phyloP scores from a whole-genome alignment of 257 asterid species.

The Solanum habrochaites region DNA sequence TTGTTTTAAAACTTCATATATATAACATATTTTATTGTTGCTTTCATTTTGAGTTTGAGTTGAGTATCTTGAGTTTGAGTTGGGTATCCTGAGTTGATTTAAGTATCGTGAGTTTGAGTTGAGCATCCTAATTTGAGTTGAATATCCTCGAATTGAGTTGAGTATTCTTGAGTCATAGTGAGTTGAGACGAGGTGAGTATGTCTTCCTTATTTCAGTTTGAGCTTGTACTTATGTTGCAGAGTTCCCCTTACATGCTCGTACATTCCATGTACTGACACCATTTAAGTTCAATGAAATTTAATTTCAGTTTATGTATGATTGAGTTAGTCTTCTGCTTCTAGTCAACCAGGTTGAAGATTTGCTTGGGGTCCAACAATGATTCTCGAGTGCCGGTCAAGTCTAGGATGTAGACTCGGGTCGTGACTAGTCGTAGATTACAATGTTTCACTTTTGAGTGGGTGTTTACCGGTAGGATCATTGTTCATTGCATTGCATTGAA shows the following conservation, averaged over 20 bases:
- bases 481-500: not conserved
- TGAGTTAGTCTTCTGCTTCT: not conserved
- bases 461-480: not conserved
- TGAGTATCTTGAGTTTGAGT: too few species aligned
- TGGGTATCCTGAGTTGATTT: too few species aligned
- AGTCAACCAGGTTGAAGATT: not conserved
- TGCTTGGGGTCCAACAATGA: not conserved
- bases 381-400: not conserved
- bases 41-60: not conserved
- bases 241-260: not conserved
- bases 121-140: too few species aligned
- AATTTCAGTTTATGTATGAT: not conserved
- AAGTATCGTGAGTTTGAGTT: not conserved
- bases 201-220: not conserved
- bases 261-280: not conserved
- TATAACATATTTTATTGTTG: not conserved
- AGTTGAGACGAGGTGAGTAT: not conserved
- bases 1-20: too few species aligned
- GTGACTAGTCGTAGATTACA: not conserved
- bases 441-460: not conserved
- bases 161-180: not conserved
- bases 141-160: too few species aligned
- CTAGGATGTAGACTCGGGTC: not conserved
- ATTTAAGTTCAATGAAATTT: not conserved
- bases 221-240: not conserved